Percentiles rank a stretch among this genome's conserved stretches.
phyloP scores from a whole-genome alignment of 768 basidiomycete genomes.

The Tylopilus balloui region DNA sequence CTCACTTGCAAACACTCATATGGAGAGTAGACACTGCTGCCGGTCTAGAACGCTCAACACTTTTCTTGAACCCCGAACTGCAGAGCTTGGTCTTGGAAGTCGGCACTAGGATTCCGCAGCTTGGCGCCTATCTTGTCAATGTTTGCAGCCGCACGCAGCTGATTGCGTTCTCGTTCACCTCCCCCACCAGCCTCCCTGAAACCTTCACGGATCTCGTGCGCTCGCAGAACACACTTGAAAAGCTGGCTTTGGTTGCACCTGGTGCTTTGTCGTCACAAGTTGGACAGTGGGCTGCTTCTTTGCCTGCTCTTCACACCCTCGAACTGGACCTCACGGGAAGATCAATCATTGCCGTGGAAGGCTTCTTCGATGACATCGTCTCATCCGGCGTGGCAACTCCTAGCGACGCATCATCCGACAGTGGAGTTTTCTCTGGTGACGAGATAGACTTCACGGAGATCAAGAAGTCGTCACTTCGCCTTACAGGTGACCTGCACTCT shows the following conservation, averaged over 20 bases:
- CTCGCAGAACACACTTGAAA: slow-evolving; percentile 57
- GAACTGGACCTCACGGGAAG: slow-evolving; percentile 70
- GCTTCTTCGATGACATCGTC: slow-evolving; percentile 70
- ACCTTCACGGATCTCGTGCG: slow-evolving; percentile 62
- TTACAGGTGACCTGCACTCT: slow-evolving; percentile 57
- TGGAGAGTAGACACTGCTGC: slow-evolving; percentile 70
- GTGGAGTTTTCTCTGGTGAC: slow-evolving; percentile 73
- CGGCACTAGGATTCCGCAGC: slow-evolving; percentile 50
- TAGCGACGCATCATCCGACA: slow-evolving; percentile 66
- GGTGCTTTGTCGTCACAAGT: slow-evolving; percentile 66
- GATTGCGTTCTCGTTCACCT: slow-evolving; percentile 64
- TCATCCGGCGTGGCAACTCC: slow-evolving; percentile 71
- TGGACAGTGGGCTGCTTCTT: slow-evolving; percentile 68
- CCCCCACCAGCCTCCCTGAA: slow-evolving; percentile 66
- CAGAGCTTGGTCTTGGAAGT: slow-evolving; percentile 60
- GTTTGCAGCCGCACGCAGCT: slow-evolving; percentile 61
- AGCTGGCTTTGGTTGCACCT: slow-evolving; percentile 62
- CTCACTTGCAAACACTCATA: slow-evolving; percentile 60
- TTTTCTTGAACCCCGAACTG: slow-evolving; percentile 65
- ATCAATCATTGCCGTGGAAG: slow-evolving; percentile 66
- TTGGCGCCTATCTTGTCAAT: slow-evolving; percentile 59
- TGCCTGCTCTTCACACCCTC: slow-evolving; percentile 57
- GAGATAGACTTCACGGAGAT: slow-evolving; percentile 75
- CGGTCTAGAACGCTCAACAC: slow-evolving; percentile 57
- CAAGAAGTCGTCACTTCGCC: slow-evolving; percentile 61